These are phyloP conservation scores for Xylaria sp. DNA, from an alignment of 2,329 filamentous ascomycete species.

Conservation along the genomic window DNA sequence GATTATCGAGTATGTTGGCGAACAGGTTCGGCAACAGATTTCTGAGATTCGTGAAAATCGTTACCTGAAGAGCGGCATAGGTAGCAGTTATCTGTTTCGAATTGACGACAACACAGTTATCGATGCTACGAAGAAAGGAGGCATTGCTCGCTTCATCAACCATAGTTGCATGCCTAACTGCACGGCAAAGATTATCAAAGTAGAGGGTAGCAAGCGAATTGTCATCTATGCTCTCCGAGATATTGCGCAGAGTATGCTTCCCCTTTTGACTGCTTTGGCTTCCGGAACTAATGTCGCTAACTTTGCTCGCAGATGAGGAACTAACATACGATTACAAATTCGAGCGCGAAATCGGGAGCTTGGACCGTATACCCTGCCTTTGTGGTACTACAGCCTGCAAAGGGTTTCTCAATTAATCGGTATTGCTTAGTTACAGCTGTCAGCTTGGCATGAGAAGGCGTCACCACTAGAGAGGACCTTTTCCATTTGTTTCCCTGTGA, in stretches of 20 bases:
- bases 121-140: slow-evolving; percentile 97
- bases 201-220: slow-evolving; percentile 97
- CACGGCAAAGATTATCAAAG: slow-evolving; percentile 99
- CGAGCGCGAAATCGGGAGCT: slow-evolving; percentile 93
- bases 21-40: slow-evolving; percentile 96
- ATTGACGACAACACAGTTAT: slow-evolving; percentile 98
- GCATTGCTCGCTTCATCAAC: slow-evolving; percentile 98
- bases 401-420: slow-evolving; percentile 90
- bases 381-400: slow-evolving; percentile 97
- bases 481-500: background rate
- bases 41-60: slow-evolving; percentile 93
- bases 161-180: slow-evolving; percentile 98
- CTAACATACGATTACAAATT: slow-evolving; percentile 99
- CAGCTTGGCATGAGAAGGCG: background rate
- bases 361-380: slow-evolving; percentile 95
- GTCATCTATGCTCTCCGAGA: slow-evolving; percentile 98
- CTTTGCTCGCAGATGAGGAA: slow-evolving; percentile 80
- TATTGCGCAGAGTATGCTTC: slow-evolving; percentile 86
- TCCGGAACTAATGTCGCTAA: slow-evolving; percentile 40
- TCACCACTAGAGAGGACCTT: background rate
- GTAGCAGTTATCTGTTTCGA: slow-evolving; percentile 96
- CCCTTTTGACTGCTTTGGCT: background rate
- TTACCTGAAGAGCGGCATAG: slow-evolving; percentile 96
- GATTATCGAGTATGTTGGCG: slow-evolving; percentile 99
- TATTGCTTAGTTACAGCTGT: slow-evolving; percentile 9